Conservation (phyloP, 108 stramenopile genomes). For the Epipyxis sp. region DNA sequence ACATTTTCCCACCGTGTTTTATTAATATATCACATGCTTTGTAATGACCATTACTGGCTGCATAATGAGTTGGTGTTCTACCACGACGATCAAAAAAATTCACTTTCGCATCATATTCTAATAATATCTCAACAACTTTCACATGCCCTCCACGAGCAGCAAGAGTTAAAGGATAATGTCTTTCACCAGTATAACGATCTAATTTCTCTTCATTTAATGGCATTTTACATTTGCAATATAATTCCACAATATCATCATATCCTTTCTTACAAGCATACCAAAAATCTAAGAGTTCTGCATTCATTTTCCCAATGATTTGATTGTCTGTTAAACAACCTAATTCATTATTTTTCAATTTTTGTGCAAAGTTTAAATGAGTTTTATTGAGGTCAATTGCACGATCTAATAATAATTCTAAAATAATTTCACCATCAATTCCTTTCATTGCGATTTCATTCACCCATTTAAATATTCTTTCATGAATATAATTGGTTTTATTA, state of each 20-base stretch:
- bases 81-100: conserved; percentile 43
- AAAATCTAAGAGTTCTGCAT: conserved; percentile 50
- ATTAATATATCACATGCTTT: conserved; percentile 41
- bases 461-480: conserved; percentile 49
- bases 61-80: conserved; percentile 51
- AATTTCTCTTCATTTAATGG: conserved; percentile 20
- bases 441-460: conserved; percentile 41
- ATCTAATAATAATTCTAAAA: conserved; percentile 41
- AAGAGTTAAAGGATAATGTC: conserved; percentile 38
- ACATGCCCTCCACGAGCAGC: conserved; percentile 47
- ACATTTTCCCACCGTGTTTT: conserved; percentile 38
- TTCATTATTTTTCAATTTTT: conserved; percentile 44
- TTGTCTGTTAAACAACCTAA: conserved; percentile 31
- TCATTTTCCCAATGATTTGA: conserved; percentile 21
- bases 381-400: conserved; percentile 23
- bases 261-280: conserved; percentile 43
- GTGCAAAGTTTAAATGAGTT: conserved; percentile 34
- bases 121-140: conserved; percentile 40
- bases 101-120: conserved; percentile 44
- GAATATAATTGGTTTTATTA: conserved; percentile 13
- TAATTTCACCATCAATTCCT: conserved; percentile 52
- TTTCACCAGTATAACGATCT: conserved; percentile 33
- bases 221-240: conserved; percentile 40
- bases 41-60: conserved; percentile 43
- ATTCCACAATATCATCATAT: conserved; percentile 44